Evolutionary conservation across 2,329 filamentous ascomycete species (phyloP), one percentile per base, ranked within the genome.

Genomic region (Onygenales sp.): DNA sequence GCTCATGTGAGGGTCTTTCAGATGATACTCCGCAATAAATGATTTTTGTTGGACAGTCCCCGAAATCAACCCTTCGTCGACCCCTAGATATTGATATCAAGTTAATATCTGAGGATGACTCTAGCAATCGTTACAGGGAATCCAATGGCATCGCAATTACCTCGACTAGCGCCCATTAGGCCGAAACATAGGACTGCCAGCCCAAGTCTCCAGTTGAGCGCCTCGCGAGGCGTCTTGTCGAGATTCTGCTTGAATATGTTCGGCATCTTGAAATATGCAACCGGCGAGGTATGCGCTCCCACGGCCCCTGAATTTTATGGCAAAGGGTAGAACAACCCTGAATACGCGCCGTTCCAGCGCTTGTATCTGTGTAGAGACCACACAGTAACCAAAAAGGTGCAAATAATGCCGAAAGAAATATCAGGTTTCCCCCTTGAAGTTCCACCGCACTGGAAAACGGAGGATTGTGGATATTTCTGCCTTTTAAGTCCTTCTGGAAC

Each of bases 41-140:
- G 83, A 74, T 57, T 77, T 73, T n/a, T 82, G 82, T 63, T 82
- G 80, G 67, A 87, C 83, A 11, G 85, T 84, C 1, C 85, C 86
- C 7, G 79, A 81, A 58, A 90, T 90, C 55, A 92, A 76, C 56
- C 87, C 87, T 68, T 92, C 87, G 58, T 92, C 87, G n/a, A 90
- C 74, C 8, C 57, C 57, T 57, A 21, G 33, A 11, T 31, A 11
- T 17, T 14, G 36, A n/a, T n/a, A 31, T 17, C n/a, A 3, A 48
- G 17, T 32, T 13, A 17, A 33, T 13, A 11, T n/a, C 6, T 31
- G 31, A 11, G 11, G 5, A 39, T 2, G 17, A 4, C 4, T 2
- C 7, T 21, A 17, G n/a, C 32, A 27, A 27, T 27, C 21, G 21
- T 27, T 27, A 27, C 21, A 27, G 21, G 3, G 7, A 14, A 3